phyloP scores from a whole-genome alignment of 176 grass and related monocot genomes.

The Lolium multiflorum region DNA sequence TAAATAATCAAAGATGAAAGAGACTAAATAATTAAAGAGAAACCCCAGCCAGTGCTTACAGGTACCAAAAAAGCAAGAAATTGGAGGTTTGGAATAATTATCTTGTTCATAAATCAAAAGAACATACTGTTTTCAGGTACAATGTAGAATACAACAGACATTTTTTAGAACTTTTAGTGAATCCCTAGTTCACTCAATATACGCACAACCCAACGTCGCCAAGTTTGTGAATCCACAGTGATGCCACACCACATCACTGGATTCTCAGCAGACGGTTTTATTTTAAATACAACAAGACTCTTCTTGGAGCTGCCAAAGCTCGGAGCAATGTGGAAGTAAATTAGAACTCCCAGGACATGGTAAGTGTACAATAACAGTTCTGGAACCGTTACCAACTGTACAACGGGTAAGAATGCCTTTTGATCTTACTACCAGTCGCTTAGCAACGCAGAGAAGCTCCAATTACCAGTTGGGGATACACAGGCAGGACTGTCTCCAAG shows the following conservation, averaged over 20 bases:
- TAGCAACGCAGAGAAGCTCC: neutral
- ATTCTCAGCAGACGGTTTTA: conserved; percentile 8
- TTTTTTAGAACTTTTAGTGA: neutral
- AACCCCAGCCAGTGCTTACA: no score
- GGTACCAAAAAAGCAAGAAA: neutral
- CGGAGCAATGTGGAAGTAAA: neutral
- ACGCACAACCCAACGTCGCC: neutral
- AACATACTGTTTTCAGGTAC: no score
- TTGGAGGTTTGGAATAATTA: no score
- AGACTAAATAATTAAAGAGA: no score
- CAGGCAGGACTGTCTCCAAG: neutral
- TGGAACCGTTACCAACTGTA: neutral
- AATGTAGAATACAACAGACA: neutral
- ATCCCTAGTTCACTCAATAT: neutral
- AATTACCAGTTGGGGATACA: neutral
- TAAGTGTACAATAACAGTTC: neutral
- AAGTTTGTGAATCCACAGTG: neutral
- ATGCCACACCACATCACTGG: neutral
- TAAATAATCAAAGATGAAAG: no score
- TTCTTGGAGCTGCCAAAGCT: neutral
- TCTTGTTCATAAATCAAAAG: no score
- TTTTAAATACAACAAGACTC: neutral
- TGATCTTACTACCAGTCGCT: neutral
- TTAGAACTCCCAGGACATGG: neutral
- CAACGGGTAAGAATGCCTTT: neutral